A percentile compares a stretch with the other conserved stretches of the same genome.
Conservation (phyloP, 768 basidiomycete genomes). For the Lactarius quietus region DNA sequence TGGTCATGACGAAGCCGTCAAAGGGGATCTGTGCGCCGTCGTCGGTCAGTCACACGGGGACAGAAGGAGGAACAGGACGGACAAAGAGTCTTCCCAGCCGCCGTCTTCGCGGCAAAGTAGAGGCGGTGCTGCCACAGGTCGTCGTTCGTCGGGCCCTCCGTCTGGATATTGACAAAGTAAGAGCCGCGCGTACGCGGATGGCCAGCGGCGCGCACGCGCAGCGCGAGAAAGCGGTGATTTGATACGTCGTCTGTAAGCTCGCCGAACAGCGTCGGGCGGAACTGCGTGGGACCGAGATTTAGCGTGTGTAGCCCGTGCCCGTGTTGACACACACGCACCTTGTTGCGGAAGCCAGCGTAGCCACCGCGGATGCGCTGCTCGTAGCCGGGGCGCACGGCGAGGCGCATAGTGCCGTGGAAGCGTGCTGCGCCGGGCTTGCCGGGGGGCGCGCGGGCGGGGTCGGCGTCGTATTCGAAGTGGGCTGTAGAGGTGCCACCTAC, state of each 20-base stretch:
- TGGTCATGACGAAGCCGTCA: conserved; percentile 67
- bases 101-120: conserved; percentile 66
- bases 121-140: conserved; percentile 96
- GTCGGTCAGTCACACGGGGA: conserved; percentile 11
- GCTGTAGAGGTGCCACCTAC: conserved; percentile 81
- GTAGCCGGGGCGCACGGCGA: conserved; percentile 63
- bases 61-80: conserved; percentile 33
- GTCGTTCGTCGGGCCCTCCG: conserved; percentile 71
- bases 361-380: conserved; percentile 73
- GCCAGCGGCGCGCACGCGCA: conserved; percentile 76
- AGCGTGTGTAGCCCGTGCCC: background rate
- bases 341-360: conserved; percentile 88
- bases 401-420: conserved; percentile 79
- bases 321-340: conserved; percentile 40
- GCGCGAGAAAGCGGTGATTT: conserved; percentile 71
- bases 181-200: conserved; percentile 71
- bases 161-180: conserved; percentile 95
- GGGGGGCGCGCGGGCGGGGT: conserved; percentile 42
- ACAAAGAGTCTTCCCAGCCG: conserved; percentile 83
- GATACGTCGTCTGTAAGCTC: conserved; percentile 82
- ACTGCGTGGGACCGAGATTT: conserved; percentile 36
- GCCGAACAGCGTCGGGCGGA: conserved; percentile 82
- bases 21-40: conserved; percentile 69
- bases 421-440: conserved; percentile 48
- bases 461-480: conserved; percentile 65